phyloP scores from a whole-genome alignment of 2,329 filamentous ascomycete species.

The Dothideomycetes sp. region DNA sequence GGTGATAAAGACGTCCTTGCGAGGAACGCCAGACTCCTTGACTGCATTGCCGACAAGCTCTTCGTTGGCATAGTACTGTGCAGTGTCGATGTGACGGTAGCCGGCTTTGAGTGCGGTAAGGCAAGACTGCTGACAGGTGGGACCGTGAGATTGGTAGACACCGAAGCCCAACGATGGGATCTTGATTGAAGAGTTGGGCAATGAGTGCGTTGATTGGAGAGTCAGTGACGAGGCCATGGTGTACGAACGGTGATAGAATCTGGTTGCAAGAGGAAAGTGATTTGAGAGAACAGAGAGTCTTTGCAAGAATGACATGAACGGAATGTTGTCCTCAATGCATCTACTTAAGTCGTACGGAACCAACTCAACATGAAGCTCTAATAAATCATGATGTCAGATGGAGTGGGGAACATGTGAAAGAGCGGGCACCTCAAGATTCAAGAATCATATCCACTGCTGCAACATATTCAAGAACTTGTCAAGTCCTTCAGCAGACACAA shows the following conservation, averaged over 20 bases:
- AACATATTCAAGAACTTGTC: too few species aligned
- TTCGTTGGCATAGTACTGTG: slow-evolving; percentile 64
- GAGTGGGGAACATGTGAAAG: too few species aligned
- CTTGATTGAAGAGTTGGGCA: slow-evolving; percentile 40
- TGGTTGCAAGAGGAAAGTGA: not conserved
- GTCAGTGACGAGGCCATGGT: slow-evolving; percentile 28
- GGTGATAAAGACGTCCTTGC: slow-evolving; percentile 57
- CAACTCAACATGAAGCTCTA: slow-evolving; percentile 7
- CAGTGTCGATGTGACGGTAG: slow-evolving; percentile 59
- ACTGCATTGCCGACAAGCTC: slow-evolving; percentile 56
- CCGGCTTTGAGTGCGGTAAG: slow-evolving; percentile 48
- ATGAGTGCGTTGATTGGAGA: slow-evolving; percentile 41
- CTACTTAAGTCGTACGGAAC: too few species aligned
- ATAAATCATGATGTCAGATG: too few species aligned
- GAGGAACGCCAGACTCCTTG: slow-evolving; percentile 45
- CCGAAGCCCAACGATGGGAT: slow-evolving; percentile 65
- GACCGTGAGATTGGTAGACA: slow-evolving; percentile 51
- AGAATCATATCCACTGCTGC: too few species aligned
- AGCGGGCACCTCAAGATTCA: too few species aligned
- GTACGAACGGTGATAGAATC: not conserved
- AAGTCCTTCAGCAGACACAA: too few species aligned
- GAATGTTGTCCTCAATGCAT: too few species aligned
- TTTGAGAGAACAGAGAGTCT: slow-evolving; percentile 6
- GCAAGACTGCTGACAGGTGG: slow-evolving; percentile 50
- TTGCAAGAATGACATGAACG: slow-evolving; percentile 6